Conservation (phyloP, 2,329 filamentous ascomycete genomes). For the Arthroderma sp. region DNA sequence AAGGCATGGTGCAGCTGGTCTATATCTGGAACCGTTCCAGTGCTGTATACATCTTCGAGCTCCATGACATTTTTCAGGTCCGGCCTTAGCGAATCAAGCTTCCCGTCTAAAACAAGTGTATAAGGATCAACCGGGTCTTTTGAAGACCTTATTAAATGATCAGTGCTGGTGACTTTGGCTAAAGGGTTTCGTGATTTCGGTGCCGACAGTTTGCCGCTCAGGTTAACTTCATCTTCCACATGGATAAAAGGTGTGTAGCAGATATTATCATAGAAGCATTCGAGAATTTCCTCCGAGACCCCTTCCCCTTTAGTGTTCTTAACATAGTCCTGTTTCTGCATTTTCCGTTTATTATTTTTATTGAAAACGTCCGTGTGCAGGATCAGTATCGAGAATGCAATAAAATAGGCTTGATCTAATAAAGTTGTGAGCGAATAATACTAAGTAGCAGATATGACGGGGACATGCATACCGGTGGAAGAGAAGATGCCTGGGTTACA, state of each 20-base stretch:
- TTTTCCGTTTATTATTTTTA: constrained; percentile 98
- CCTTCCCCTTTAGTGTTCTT: constrained; percentile 89
- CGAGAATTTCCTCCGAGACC: constrained; percentile 83
- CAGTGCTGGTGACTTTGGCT: constrained; percentile 51
- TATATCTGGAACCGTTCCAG: constrained; percentile 55
- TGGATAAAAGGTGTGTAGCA: constrained; percentile 97
- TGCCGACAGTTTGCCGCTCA: constrained; percentile 54
- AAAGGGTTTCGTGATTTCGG: constrained; percentile 60
- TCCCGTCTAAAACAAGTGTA: constrained; percentile 80
- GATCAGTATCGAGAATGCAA: constrained; percentile 91
- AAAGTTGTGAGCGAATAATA: not conserved
- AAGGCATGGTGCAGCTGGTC: constrained; percentile 76
- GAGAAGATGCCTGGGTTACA: constrained; percentile 95
- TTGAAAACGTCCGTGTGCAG: constrained; percentile 99
- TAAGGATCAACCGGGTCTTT: constrained; percentile 93
- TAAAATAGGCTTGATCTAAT: constrained; percentile 86
- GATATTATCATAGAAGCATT: constrained; percentile 97
- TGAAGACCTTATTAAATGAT: constrained; percentile 49
- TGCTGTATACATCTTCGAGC: constrained; percentile 78
- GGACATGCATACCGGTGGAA: constrained; percentile 41
- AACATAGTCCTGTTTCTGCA: constrained; percentile 90
- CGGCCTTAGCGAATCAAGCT: constrained; percentile 68
- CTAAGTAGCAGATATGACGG: constrained; percentile 7
- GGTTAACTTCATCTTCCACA: constrained; percentile 76
- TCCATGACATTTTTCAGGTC: constrained; percentile 85